phyloP scores from a whole-genome alignment of 1,284 basidiomycete species.

The Vanrija sp. region DNA sequence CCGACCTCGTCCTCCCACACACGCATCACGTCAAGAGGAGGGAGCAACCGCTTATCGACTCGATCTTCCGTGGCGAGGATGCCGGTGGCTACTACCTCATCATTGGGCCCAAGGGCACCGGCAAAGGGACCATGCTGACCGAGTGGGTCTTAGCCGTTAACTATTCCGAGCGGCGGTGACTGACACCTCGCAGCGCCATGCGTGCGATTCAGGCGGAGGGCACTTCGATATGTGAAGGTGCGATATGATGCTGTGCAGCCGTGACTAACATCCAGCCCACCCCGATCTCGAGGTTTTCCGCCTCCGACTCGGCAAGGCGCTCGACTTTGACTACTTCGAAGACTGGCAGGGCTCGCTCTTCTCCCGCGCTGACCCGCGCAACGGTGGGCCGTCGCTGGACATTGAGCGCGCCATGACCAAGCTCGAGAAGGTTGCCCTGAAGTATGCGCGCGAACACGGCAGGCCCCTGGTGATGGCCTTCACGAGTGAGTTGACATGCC shows the following conservation, averaged over 20 bases:
- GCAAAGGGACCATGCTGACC: conserved; percentile 75
- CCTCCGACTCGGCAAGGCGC: conserved; percentile 69
- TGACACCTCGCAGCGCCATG: conserved; percentile 56
- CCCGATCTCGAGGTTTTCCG: conserved; percentile 71
- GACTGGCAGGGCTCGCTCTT: conserved; percentile 66
- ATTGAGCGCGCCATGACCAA: conserved; percentile 82
- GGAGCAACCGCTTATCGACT: conserved; percentile 71
- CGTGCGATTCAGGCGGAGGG: conserved; percentile 66
- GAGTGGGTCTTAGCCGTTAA: conserved; percentile 49
- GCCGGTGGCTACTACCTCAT: conserved; percentile 70
- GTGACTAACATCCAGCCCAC: conserved; percentile 53
- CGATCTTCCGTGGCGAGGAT: conserved; percentile 69
- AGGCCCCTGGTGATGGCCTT: conserved; percentile 72
- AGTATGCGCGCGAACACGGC: conserved; percentile 56
- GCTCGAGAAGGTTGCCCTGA: conserved; percentile 77
- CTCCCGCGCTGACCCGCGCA: conserved; percentile 73
- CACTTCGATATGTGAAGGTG: conserved; percentile 47
- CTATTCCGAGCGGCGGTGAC: not conserved
- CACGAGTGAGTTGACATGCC: conserved; percentile 50
- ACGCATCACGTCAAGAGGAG: conserved; percentile 62
- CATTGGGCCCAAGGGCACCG: conserved; percentile 68
- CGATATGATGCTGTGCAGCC: not conserved
- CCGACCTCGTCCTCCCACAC: conserved; percentile 49
- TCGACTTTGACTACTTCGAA: conserved; percentile 57
- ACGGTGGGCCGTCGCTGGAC: conserved; percentile 76